Conservation (phyloP, 2,329 filamentous ascomycete genomes). For the Fusarium bulbicola region DNA sequence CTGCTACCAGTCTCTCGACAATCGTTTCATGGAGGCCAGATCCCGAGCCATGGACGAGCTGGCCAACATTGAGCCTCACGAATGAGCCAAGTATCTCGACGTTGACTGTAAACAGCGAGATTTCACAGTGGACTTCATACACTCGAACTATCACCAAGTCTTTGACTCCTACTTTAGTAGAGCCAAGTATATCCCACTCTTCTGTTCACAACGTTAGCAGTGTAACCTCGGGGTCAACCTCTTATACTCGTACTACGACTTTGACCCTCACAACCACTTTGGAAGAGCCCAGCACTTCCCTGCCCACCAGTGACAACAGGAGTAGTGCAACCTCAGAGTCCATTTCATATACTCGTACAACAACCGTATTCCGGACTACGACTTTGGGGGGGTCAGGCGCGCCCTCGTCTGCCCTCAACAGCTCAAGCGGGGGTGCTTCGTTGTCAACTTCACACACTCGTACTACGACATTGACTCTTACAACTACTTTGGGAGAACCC, state of each 20-base stretch:
- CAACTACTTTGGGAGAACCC: slow-evolving; percentile 1
- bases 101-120: slow-evolving; percentile 26
- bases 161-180: background rate
- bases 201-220: slow-evolving; percentile 24
- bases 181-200: slow-evolving; percentile 15
- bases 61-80: slow-evolving; percentile 23
- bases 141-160: slow-evolving; percentile 8
- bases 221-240: slow-evolving; percentile 9
- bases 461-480: slow-evolving; percentile 9
- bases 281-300: slow-evolving; percentile 17
- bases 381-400: background rate
- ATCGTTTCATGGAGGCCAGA: slow-evolving; percentile 9
- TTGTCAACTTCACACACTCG: background rate
- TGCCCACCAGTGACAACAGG: slow-evolving; percentile 15
- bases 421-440: background rate
- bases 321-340: slow-evolving; percentile 8
- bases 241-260: slow-evolving; percentile 10
- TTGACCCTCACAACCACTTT: slow-evolving; percentile 3
- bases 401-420: background rate
- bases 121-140: slow-evolving; percentile 6
- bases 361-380: slow-evolving; percentile 12
- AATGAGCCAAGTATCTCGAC: background rate
- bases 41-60: slow-evolving; percentile 18
- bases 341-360: slow-evolving; percentile 6
- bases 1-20: slow-evolving; percentile 5